Percentiles rank a stretch among this genome's conserved stretches.
Conservation (phyloP, 2,329 filamentous ascomycete species). For the Exophiala bonariae region DNA sequence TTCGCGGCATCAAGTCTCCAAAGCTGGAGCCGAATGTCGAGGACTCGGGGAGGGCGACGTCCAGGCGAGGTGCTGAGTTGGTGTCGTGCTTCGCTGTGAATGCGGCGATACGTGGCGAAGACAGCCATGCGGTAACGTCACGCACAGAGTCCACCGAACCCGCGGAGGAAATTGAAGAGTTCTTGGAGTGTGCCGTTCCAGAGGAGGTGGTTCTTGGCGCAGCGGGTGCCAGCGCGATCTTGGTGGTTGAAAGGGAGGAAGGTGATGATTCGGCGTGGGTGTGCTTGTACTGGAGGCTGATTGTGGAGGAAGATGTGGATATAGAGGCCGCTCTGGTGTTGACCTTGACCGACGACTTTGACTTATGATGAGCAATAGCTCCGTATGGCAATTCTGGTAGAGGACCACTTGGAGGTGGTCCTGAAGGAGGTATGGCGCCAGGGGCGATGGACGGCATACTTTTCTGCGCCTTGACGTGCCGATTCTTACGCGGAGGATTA, state of each 20-base stretch:
- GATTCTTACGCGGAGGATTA: slow-evolving; percentile 5
- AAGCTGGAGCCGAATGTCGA: slow-evolving; percentile 6
- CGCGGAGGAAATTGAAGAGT: slow-evolving; percentile 6
- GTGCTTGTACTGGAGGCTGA: not conserved
- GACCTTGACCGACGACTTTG: no score
- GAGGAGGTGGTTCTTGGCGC: no score
- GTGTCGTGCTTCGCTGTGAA: slow-evolving; percentile 7
- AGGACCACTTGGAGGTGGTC: slow-evolving; percentile 20
- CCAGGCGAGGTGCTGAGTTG: slow-evolving; percentile 1
- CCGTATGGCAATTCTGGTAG: slow-evolving; percentile 18
- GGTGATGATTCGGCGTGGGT: not conserved
- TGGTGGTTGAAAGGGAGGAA: not conserved
- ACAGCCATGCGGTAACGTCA: slow-evolving; percentile 8
- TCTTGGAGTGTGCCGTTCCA: not conserved
- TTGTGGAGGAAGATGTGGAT: no score
- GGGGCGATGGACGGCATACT: slow-evolving; percentile 18
- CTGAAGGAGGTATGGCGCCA: slow-evolving; percentile 10
- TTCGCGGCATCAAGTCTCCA: slow-evolving; percentile 5
- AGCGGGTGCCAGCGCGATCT: no score
- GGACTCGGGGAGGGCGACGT: not conserved
- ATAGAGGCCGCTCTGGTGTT: no score
- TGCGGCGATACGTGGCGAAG: slow-evolving; percentile 3
- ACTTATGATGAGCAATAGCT: not conserved
- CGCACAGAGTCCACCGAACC: slow-evolving; percentile 9
- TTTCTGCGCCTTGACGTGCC: slow-evolving; percentile 17